Percentiles rank a stretch among this genome's conserved stretches.
These are phyloP conservation scores for Xerocomellus chrysenteron DNA, from an alignment of 768 basidiomycete genomes.

Conservation along the genomic window DNA sequence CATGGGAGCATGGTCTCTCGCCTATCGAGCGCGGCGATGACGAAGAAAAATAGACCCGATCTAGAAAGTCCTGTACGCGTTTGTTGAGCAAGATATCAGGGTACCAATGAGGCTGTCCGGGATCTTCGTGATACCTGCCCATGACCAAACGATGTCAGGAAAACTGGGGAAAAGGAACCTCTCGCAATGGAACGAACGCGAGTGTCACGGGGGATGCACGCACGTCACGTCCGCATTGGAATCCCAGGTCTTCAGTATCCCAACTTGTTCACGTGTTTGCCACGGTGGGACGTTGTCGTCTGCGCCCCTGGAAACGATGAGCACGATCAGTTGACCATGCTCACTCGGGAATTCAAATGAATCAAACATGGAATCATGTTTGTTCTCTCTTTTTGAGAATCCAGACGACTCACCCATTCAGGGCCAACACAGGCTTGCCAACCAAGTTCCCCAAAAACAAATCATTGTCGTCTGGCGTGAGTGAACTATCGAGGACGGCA, in stretches of 20 bases:
- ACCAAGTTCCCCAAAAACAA: constrained; percentile 78
- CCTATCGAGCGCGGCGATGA: not conserved
- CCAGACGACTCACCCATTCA: constrained; percentile 67
- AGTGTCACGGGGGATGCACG: constrained; percentile 16
- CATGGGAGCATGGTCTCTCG: not conserved
- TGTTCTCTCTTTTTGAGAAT: not conserved
- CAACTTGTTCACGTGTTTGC: constrained; percentile 71
- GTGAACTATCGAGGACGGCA: constrained; percentile 68
- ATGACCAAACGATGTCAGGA: not conserved
- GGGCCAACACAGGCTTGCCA: constrained; percentile 64
- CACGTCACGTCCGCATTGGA: constrained; percentile 53
- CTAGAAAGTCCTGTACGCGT: constrained; percentile 56
- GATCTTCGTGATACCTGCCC: constrained; percentile 61
- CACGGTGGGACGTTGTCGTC: constrained; percentile 89
- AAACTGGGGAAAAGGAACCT: not conserved
- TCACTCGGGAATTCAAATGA: not conserved
- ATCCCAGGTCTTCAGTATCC: constrained; percentile 58
- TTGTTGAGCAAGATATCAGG: constrained; percentile 53
- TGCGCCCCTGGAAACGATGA: constrained; percentile 47
- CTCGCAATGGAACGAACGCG: not conserved
- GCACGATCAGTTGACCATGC: not conserved
- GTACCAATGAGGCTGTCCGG: constrained; percentile 71
- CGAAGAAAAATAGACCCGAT: constrained; percentile 27
- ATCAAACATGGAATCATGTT: not conserved
- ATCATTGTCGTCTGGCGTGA: constrained; percentile 87